Base-by-base conservation (phyloP, 2,329 filamentous ascomycete species). In the Talaromyces sp. region DNA sequence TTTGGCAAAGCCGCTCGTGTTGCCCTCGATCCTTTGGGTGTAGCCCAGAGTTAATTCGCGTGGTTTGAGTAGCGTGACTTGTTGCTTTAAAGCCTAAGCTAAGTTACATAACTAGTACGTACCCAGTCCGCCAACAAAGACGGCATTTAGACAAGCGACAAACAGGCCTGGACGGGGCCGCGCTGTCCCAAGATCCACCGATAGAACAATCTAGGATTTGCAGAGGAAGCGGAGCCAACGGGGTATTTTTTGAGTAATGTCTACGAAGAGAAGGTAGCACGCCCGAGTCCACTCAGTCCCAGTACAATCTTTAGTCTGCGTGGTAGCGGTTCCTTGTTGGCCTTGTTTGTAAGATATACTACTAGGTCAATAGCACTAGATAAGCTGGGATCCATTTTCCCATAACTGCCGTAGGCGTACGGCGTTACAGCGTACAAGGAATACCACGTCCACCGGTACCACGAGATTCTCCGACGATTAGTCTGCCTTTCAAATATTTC, bases 261-360 rank as follows among this genome's bases (percentile, higher is more conserved):
- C 60, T 56, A 33, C 22, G 60, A 62, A 62, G 9, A 62, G 49
- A 62, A 56, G 60, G 60, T 62, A 62, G 45, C 59, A 61, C 22
- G 35, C 59, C 59, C 43, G 14, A 56, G n/a, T 56, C 52, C 50
- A 19, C 45, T 22, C 19, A 50, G 22, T 13, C 24, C 22, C 45
- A 49, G 22, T n/a, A 22, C 13, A 50, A 22, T 50, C 22, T 50
- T 27, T 31, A 31, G 4, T 31, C 27, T 31, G 7, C 27, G 27
- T 31, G 7, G 27, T 31, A 31, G 7, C 27, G 27, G n/a, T 56
- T 56, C 52, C 33, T 56, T 39, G 33, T 56, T n/a, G 43, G 16
- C n/a, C 41, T 10, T 22, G 41, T 45, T 11, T 45, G n/a, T 41
- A 16, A 7, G 27, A 31, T 31, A 7, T 31, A 31, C 27, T 31